Conservation (phyloP, 2,329 filamentous ascomycete species). For the Monilinia polystroma region DNA sequence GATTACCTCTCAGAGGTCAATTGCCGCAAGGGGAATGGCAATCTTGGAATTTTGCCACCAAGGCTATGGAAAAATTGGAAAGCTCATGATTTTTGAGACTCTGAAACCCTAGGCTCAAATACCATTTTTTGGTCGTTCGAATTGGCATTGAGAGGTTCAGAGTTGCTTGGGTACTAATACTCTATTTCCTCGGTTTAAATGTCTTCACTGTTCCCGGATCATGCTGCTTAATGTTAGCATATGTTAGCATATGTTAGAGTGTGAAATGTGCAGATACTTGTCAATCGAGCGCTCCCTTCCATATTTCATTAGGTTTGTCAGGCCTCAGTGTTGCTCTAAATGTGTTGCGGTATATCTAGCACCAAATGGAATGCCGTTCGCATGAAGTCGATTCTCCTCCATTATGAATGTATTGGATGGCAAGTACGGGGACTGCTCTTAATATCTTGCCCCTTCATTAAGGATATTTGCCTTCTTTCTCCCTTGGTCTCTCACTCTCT, state of each 20-base stretch:
- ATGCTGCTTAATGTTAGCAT: no score
- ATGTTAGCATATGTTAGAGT: no score
- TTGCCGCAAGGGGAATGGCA: conserved; percentile 53
- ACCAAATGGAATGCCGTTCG: no score
- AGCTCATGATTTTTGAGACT: background rate
- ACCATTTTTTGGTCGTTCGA: background rate
- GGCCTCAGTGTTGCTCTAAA: background rate
- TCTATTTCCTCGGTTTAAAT: no score
- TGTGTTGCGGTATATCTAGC: no score
- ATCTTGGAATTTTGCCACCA: conserved; percentile 15
- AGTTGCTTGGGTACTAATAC: background rate
- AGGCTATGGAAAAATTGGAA: background rate
- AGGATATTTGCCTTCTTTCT: background rate
- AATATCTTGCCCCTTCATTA: background rate
- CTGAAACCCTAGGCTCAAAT: background rate
- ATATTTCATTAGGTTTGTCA: no score
- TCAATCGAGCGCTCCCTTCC: no score
- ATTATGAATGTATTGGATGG: background rate
- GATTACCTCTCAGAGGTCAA: conserved; percentile 56
- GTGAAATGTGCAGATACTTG: no score
- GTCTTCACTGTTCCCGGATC: no score
- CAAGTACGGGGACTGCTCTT: background rate
- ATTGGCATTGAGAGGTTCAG: background rate
- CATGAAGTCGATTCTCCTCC: no score
- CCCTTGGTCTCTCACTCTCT: background rate